Percentiles rank a stretch among this genome's conserved stretches.
These are phyloP conservation scores for Ogataea salicorniae DNA, from an alignment of 805 yeast species.

Conservation along the genomic window DNA sequence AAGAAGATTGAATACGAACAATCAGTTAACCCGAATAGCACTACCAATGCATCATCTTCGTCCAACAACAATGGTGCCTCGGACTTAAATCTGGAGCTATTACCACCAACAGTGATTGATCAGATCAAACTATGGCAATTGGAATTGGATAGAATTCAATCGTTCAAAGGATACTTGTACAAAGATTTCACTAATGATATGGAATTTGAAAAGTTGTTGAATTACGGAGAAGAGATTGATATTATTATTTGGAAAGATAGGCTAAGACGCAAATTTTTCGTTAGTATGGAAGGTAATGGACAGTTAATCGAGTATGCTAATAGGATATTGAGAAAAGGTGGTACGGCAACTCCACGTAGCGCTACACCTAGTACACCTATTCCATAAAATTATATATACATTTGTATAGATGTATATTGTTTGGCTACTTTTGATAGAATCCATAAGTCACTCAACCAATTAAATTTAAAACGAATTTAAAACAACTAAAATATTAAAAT, in stretches of 20 bases:
- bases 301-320: slow-evolving; percentile 92
- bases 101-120: slow-evolving; percentile 96
- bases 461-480: no score
- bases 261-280: slow-evolving; percentile 67
- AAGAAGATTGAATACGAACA: slow-evolving; percentile 63
- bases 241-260: slow-evolving; percentile 85
- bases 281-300: slow-evolving; percentile 77
- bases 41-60: no score
- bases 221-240: slow-evolving; percentile 87
- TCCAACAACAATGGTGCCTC: no score
- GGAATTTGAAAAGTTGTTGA: slow-evolving; percentile 67
- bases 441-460: no score
- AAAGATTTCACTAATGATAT: slow-evolving; percentile 74
- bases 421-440: no score
- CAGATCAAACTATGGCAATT: slow-evolving; percentile 95
- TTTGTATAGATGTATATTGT: no score
- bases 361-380: slow-evolving; percentile 8
- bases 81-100: slow-evolving; percentile 51
- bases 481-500: no score
- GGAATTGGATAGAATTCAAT: slow-evolving; percentile 86
- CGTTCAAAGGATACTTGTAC: slow-evolving; percentile 82
- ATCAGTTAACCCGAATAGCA: slow-evolving; percentile 29
- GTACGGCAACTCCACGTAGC: slow-evolving; percentile 5
- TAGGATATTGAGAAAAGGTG: slow-evolving; percentile 40
- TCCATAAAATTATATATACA: not conserved